phyloP scores from a whole-genome alignment of 2,329 filamentous ascomycete species.

The Talaromyces islandicus region DNA sequence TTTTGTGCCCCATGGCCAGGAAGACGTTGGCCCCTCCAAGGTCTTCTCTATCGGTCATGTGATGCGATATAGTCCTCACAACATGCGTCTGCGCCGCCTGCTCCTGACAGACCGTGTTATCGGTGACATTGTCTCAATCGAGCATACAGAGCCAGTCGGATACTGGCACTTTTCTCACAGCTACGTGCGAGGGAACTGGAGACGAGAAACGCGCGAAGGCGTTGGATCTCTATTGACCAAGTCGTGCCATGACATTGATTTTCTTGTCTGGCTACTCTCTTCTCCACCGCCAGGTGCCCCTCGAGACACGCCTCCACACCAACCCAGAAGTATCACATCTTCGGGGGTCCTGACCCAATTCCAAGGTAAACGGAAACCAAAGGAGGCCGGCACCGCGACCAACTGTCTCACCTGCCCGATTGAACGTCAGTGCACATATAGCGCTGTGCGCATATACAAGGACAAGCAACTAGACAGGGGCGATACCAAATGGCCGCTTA shows the following conservation, averaged over 20 bases:
- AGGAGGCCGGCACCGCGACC: slow-evolving; percentile 65
- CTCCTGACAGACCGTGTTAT: slow-evolving; percentile 69
- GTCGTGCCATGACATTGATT: slow-evolving; percentile 92
- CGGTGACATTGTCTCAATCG: slow-evolving; percentile 77
- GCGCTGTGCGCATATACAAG: slow-evolving; percentile 75
- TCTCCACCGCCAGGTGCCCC: slow-evolving; percentile 53
- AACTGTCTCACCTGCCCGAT: slow-evolving; percentile 80
- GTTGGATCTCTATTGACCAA: slow-evolving; percentile 80
- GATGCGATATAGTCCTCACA: slow-evolving; percentile 86
- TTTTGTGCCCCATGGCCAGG: slow-evolving; percentile 18
- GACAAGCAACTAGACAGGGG: slow-evolving; percentile 61
- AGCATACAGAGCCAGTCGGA: slow-evolving; percentile 90
- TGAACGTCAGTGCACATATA: slow-evolving; percentile 74
- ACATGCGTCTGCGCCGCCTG: slow-evolving; percentile 73
- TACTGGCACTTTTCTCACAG: slow-evolving; percentile 95
- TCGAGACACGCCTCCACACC: slow-evolving; percentile 51
- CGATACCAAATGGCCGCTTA: slow-evolving; percentile 73
- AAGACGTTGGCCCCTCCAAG: slow-evolving; percentile 20
- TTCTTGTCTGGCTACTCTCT: slow-evolving; percentile 84
- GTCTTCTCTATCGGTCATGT: slow-evolving; percentile 94
- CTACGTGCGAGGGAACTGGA: slow-evolving; percentile 91
- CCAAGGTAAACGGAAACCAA: slow-evolving; percentile 67
- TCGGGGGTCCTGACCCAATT: slow-evolving; percentile 74
- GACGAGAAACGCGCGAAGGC: slow-evolving; percentile 68
- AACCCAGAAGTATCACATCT: slow-evolving; percentile 71